Percentiles rank a stretch among this genome's conserved stretches.
Evolutionary conservation across 306 rosid genomes (phyloP).

Genomic region (Cicer cuneatum): DNA sequence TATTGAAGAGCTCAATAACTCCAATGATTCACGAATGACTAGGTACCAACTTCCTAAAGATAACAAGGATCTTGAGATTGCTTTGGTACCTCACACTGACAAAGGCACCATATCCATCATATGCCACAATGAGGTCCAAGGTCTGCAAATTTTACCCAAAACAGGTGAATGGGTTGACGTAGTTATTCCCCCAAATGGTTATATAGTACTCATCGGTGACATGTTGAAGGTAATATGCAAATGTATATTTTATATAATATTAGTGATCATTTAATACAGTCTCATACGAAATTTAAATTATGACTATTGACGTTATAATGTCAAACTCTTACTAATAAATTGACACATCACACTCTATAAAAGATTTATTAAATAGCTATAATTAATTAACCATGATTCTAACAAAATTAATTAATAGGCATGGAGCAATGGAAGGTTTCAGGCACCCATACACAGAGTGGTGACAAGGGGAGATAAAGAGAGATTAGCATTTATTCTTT

Average conservation of each 20-base stretch:
- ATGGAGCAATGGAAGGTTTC: conserved; percentile 65
- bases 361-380: background rate
- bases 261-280: too few relatives aligned
- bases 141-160: conserved; percentile 55
- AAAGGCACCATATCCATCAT: conserved; percentile 47
- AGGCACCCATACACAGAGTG: conserved; percentile 58
- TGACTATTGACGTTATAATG: too few relatives aligned
- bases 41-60: conserved; percentile 51
- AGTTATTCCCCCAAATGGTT: conserved; percentile 42
- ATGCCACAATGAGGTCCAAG: conserved; percentile 59
- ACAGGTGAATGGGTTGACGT: conserved; percentile 54
- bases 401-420: conserved; percentile 38
- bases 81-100: conserved; percentile 59
- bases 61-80: background rate
- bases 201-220: conserved; percentile 55
- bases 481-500: conserved; percentile 51
- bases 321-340: too few relatives aligned
- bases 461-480: conserved; percentile 48
- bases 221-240: conserved; percentile 44
- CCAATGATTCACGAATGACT: conserved; percentile 41
- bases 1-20: conserved; percentile 39
- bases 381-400: background rate
- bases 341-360: too few relatives aligned
- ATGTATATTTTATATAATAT: too few relatives aligned
- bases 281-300: too few relatives aligned